These are phyloP conservation scores for Calonectria crousiana DNA, from an alignment of 2,329 filamentous ascomycete genomes.

Conservation along the genomic window DNA sequence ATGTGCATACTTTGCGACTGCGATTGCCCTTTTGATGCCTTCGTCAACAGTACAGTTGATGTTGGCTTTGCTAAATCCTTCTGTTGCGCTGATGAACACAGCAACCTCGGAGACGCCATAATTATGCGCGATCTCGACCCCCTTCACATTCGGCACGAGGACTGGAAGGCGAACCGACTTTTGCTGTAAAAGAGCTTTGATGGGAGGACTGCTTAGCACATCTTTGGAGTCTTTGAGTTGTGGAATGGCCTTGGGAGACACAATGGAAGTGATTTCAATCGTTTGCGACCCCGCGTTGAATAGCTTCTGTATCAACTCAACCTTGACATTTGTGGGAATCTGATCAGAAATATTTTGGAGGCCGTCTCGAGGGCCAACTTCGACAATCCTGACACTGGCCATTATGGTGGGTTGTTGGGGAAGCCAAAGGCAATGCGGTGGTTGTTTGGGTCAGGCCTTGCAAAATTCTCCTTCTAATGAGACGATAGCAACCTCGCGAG, in stretches of 20 bases:
- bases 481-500: neutral
- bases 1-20: slow-evolving; percentile 59
- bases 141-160: slow-evolving; percentile 67
- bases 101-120: slow-evolving; percentile 50
- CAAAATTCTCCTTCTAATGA: no score
- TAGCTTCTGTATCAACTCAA: slow-evolving; percentile 71
- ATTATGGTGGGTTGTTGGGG: neutral
- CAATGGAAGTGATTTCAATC: slow-evolving; percentile 77
- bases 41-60: slow-evolving; percentile 70
- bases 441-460: neutral
- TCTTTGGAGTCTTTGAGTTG: slow-evolving; percentile 71
- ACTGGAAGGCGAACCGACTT: slow-evolving; percentile 30
- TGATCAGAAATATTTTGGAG: slow-evolving; percentile 75
- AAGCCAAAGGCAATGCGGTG: neutral
- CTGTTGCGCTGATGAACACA: slow-evolving; percentile 71
- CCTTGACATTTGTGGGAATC: slow-evolving; percentile 71
- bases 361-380: slow-evolving; percentile 77
- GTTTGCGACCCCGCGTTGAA: slow-evolving; percentile 67
- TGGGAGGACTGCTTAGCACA: slow-evolving; percentile 52
- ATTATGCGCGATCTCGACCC: slow-evolving; percentile 57
- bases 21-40: slow-evolving; percentile 62
- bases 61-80: slow-evolving; percentile 69
- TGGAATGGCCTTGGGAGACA: slow-evolving; percentile 75
- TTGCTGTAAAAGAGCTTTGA: slow-evolving; percentile 16
- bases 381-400: slow-evolving; percentile 55